Evolutionary conservation across 2,329 filamentous ascomycete genomes (phyloP).

Genomic region (Fusarium haematococcum): DNA sequence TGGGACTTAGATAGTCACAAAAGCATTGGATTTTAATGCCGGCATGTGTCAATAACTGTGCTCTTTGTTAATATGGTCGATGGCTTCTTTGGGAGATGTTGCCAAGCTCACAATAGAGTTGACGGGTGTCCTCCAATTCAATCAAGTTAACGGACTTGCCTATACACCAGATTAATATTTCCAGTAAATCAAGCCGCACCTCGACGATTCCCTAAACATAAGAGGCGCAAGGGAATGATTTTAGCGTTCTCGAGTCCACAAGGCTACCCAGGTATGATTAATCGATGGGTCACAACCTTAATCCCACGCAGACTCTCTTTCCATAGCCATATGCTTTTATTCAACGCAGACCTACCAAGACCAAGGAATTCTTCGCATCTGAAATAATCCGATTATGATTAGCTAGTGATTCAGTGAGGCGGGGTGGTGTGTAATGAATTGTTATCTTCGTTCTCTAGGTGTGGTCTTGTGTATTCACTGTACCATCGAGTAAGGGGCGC

Average conservation of each 20-base stretch:
- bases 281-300: not conserved
- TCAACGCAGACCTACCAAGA: not conserved
- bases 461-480: not conserved
- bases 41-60: not conserved
- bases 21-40: not conserved
- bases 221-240: not conserved
- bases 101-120: not conserved
- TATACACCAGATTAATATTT: not conserved
- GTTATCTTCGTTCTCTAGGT: not conserved
- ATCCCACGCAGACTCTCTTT: not conserved
- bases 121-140: not conserved
- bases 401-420: not conserved
- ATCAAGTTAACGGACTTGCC: not conserved
- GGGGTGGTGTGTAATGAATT: not conserved
- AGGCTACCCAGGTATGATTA: not conserved
- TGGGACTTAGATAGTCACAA: not conserved
- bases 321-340: not conserved
- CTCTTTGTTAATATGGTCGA: not conserved
- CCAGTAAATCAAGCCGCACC: not conserved
- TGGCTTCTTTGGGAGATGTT: not conserved
- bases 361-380: no score
- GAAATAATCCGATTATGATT: not conserved
- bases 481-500: not conserved
- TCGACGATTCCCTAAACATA: not conserved
- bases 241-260: not conserved